Base-by-base conservation (phyloP, 73 alveolate genomes). In the Paramecium octaurelia region DNA sequence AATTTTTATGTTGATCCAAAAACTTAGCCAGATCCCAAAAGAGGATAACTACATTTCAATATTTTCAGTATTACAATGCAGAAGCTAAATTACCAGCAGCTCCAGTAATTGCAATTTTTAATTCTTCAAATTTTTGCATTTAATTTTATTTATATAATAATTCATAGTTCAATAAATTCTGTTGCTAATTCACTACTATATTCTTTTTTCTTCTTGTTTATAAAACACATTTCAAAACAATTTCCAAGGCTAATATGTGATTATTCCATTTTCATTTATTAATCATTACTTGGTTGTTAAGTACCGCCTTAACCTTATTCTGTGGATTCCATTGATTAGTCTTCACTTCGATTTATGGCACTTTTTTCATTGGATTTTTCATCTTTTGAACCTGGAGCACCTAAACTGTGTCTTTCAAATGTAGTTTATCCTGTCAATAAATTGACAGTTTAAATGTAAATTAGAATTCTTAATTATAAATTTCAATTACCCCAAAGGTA, bases 41-140 rank as follows among this genome's bases (percentile, higher is more conserved):
- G 46, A 21, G 94, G 91, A 80, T 80, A 80, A 23, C 91, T 80
- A 46, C 21, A 46, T 20, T 43, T 80, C 16, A 44, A 42, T 12
- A 75, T 11, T 24, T 24, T 24, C 21, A n/a, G 31, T 54, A 7
- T 58, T 89, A 89, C 69, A 89, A 89, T 24, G 94, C 94, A 14
- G 76, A 70, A 35, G 94, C 94, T 34, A 89, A 58, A 89, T 89
- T 68, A 89, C 94, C 94, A 40, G 94, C 94, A 21, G 92, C 94
- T 38, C 94, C 94, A 40, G 94, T 89, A 23, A 89, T 89, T 38
- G 85, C 86, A 29, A 89, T 83, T 27, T 71, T 89, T 59, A 89
- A 59, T 16, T 59, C 94, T 89, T 77, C 48, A 27, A 9, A 54
- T 5, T 54, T 64, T 34, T 64, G 48, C 84, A 64, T 64, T 64